Evolutionary conservation across 2,329 filamentous ascomycete genomes (phyloP).

Genomic region (Trichoderma koningii): DNA sequence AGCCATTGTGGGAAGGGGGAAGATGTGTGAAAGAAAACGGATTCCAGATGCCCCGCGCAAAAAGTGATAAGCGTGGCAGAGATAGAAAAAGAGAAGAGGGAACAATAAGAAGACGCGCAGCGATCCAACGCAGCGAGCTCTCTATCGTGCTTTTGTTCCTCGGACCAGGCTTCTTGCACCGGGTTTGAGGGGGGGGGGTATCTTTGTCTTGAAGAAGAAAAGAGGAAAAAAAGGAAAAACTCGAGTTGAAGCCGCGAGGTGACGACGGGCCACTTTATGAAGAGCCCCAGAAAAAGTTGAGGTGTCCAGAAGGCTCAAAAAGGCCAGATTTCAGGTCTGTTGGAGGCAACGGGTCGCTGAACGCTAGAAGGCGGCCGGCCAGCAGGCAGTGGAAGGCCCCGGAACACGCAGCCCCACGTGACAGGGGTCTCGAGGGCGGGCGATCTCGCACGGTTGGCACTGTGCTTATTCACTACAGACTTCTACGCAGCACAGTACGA

Average conservation of each 20-base stretch:
- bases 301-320: conserved; percentile 50
- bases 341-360: conserved; percentile 24
- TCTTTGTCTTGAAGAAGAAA: conserved; percentile 34
- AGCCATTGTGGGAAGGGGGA: conserved; percentile 47
- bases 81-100: conserved; percentile 27
- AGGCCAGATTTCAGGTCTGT: conserved; percentile 52
- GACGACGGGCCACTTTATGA: conserved; percentile 43
- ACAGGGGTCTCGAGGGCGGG: conserved; percentile 31
- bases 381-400: conserved; percentile 15
- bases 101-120: conserved; percentile 32
- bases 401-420: conserved; percentile 36
- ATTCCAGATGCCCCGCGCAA: conserved; percentile 23
- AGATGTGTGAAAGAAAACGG: conserved; percentile 26
- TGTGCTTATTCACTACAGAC: neutral
- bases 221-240: conserved; percentile 32
- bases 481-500: too few relatives aligned
- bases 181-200: conserved; percentile 31
- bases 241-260: conserved; percentile 33
- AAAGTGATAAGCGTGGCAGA: conserved; percentile 16
- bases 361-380: conserved; percentile 16
- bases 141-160: conserved; percentile 32
- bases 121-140: conserved; percentile 37
- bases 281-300: conserved; percentile 37
- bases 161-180: conserved; percentile 38
- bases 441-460: neutral